Evolutionary conservation across 2,329 filamentous ascomycete genomes (phyloP).

Genomic region (Colletotrichum melonis): DNA sequence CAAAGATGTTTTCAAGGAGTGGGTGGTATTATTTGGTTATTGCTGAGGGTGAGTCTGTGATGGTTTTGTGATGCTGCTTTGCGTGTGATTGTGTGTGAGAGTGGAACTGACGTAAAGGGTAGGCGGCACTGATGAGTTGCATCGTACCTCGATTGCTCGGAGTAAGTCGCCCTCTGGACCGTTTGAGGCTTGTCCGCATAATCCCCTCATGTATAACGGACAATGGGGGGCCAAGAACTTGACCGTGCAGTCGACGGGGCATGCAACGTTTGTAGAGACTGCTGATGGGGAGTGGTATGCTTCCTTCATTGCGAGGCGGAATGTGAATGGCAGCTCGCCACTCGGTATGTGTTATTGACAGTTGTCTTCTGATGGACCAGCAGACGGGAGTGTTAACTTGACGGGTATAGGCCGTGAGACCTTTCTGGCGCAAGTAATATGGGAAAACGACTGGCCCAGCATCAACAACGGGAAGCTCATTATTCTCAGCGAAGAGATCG

Average conservation of each 20-base stretch:
- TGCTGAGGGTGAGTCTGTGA: constrained; percentile 12
- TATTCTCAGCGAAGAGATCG: constrained; percentile 23
- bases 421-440: constrained; percentile 37
- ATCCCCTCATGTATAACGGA: constrained; percentile 45
- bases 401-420: constrained; percentile 27
- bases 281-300: constrained; percentile 38
- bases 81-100: background rate
- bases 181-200: constrained; percentile 49
- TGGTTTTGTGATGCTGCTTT: too few relatives aligned
- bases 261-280: constrained; percentile 37
- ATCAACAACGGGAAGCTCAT: constrained; percentile 35
- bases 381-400: too few relatives aligned
- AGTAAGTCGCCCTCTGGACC: constrained; percentile 48
- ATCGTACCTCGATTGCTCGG: constrained; percentile 50
- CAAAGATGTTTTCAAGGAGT: constrained; percentile 19
- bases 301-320: constrained; percentile 37
- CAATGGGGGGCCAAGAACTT: constrained; percentile 28
- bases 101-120: background rate
- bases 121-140: constrained; percentile 53
- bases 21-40: constrained; percentile 18
- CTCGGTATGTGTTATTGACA: constrained; percentile 13
- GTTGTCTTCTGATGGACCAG: too few relatives aligned
- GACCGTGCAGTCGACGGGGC: constrained; percentile 37
- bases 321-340: constrained; percentile 31
- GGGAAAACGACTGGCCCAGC: constrained; percentile 39